Evolutionary conservation across 2,329 filamentous ascomycete genomes (phyloP).

Genomic region (Torrubiellomyces zombiae): DNA sequence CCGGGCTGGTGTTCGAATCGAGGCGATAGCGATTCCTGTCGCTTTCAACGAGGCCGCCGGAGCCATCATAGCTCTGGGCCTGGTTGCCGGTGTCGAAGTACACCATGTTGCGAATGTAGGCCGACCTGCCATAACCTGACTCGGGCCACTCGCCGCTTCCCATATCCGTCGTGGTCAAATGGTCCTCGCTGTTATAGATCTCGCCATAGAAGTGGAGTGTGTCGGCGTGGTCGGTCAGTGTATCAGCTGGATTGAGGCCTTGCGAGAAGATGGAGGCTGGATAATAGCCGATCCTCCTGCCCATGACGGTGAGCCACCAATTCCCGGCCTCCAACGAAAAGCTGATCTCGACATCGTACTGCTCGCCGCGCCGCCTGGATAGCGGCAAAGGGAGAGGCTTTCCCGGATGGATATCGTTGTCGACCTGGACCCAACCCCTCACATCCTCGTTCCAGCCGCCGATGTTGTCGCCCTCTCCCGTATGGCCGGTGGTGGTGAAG

Average conservation of each 20-base stretch:
- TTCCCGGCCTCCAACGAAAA: constrained; percentile 5
- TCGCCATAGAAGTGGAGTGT: constrained; percentile 8
- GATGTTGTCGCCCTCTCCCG: constrained; percentile 4
- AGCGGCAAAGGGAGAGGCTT: constrained; percentile 5
- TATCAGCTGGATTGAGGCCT: constrained; percentile 2
- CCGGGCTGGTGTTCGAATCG: constrained; percentile 5
- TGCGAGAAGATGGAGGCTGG: constrained; percentile 6
- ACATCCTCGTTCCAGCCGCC: constrained; percentile 7
- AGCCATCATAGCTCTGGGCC: constrained; percentile 4
- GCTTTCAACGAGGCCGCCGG: constrained; percentile 3
- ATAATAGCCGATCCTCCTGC: constrained; percentile 8
- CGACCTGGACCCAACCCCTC: constrained; percentile 8
- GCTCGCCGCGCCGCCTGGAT: constrained; percentile 5
- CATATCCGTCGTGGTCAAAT: constrained; percentile 8
- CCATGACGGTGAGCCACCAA: constrained; percentile 8
- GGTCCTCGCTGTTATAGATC: constrained; percentile 7
- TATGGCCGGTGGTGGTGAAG: constrained; percentile 8
- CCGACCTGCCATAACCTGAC: constrained; percentile 5
- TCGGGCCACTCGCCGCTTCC: constrained; percentile 9
- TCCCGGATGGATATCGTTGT: constrained; percentile 6
- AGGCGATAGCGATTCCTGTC: constrained; percentile 6
- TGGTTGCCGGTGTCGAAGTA: constrained; percentile 4
- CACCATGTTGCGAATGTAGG: constrained; percentile 7
- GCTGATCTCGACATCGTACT: constrained; percentile 6
- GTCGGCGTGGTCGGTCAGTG: constrained; percentile 5